Base-by-base conservation (phyloP, 106 monocot species). In the Cymbidium sinense region DNA sequence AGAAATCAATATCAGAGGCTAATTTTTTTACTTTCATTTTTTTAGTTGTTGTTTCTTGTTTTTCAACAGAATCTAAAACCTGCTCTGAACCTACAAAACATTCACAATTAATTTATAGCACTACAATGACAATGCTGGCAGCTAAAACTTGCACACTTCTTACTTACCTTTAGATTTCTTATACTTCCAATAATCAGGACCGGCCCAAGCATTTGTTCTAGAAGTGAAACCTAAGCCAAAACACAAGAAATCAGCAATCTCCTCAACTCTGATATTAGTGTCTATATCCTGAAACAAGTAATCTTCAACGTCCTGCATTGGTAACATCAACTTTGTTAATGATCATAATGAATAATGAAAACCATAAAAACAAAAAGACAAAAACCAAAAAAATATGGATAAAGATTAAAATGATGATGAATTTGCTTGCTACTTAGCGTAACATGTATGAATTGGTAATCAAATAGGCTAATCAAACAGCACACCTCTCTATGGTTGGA, bases 181-280 rank as follows among this genome's bases (percentile, higher is more conserved):
- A 84, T 83, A 99, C 75, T 95, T 99, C 99, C 99, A 99, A 73
- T 99, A 88, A 50, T 95, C 95, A 33, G 99, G 99, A 69, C 99
- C 99, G 41, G 99, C 99, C 99, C 99, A 99, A 9, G 95, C 87
- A 93, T 99, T 99, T 81, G 83, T 72, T 83, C 84, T 92, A 54
- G 91, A 85, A 82, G 83, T 85, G 72, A 92, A 90, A 70, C 92
- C 95, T 77, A 95, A 81, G 74, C 91, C 85, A 73, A 89, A 78
- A 55, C 89, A 91, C 75, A 99, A 82, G 76, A 99, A 95, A 36
- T 83, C 89, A 79, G 85, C 70, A 74, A 95, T 80, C 71, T 84
- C 85, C 11, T 91, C 90, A 62, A 91, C 27, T 37, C 80, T 89
- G 65, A 79, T 78, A 64, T 93, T 85, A 64, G 30, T 78, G 61